Evolutionary conservation across 2,329 filamentous ascomycete species (phyloP).

Genomic region (Teratosphaeria gauchensis): DNA sequence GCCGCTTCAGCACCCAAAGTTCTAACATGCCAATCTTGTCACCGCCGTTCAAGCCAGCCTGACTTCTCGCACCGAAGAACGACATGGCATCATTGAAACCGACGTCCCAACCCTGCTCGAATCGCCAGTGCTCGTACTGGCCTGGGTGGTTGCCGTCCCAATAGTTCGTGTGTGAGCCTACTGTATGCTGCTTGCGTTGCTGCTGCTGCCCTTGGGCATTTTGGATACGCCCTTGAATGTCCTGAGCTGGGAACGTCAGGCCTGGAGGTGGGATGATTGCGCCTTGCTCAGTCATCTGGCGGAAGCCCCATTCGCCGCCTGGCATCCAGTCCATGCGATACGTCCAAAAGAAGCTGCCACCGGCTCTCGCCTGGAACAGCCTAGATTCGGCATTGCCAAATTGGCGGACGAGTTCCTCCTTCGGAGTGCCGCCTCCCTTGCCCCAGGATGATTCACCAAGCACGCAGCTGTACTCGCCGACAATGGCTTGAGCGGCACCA

Average conservation of each 20-base stretch:
- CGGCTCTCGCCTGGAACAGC: slow-evolving; percentile 40
- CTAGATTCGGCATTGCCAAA: slow-evolving; percentile 42
- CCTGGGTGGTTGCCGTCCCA: slow-evolving; percentile 40
- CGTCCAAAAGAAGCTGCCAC: slow-evolving; percentile 52
- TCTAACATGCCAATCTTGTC: slow-evolving; percentile 50
- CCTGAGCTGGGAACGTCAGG: slow-evolving; percentile 27
- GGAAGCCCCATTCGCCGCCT: slow-evolving; percentile 54
- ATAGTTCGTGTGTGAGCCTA: slow-evolving; percentile 38
- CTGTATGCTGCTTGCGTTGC: slow-evolving; percentile 27
- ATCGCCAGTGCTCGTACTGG: slow-evolving; percentile 44
- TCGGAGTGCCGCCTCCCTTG: slow-evolving; percentile 25
- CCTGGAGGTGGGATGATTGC: slow-evolving; percentile 33
- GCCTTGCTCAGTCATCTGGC: slow-evolving; percentile 39
- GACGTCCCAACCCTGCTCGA: slow-evolving; percentile 45
- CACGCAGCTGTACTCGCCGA: slow-evolving; percentile 52
- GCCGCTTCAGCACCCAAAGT: slow-evolving; percentile 48
- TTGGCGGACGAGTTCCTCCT: slow-evolving; percentile 31
- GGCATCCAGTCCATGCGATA: slow-evolving; percentile 53
- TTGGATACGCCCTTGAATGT: slow-evolving; percentile 29
- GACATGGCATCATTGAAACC: slow-evolving; percentile 46
- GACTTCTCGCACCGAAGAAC: slow-evolving; percentile 40
- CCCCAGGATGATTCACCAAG: slow-evolving; percentile 42
- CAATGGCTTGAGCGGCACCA: slow-evolving; percentile 42
- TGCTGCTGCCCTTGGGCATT: slow-evolving; percentile 33
- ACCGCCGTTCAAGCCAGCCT: slow-evolving; percentile 28